Conservation (phyloP, 2,329 filamentous ascomycete genomes). For the Cladosporium sphaerospermum region DNA sequence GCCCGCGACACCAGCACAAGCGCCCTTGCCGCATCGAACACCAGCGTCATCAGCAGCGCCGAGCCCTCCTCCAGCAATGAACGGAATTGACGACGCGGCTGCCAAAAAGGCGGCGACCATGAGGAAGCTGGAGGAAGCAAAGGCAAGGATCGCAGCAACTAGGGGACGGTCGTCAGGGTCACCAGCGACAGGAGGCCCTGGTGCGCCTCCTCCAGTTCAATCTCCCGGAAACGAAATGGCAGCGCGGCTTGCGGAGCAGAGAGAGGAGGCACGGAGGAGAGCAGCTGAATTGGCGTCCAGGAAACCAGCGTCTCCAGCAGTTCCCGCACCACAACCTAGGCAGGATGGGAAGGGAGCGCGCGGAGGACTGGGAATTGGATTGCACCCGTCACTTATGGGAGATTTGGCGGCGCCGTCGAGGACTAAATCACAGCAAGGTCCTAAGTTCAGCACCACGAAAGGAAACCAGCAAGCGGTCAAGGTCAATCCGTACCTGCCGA, state of each 20-base stretch:
- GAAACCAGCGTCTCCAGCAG: neutral
- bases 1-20: constrained; percentile 12
- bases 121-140: constrained; percentile 30
- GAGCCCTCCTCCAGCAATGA: neutral
- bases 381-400: constrained; percentile 66
- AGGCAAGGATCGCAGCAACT: constrained; percentile 27
- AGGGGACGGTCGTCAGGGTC: constrained; percentile 13
- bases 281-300: constrained; percentile 5
- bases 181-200: constrained; percentile 11
- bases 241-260: constrained; percentile 8
- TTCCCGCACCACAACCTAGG: constrained; percentile 28
- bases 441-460: constrained; percentile 50
- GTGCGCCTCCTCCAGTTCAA: neutral
- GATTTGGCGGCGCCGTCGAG: constrained; percentile 37
- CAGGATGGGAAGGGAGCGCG: constrained; percentile 48
- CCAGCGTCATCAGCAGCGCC: constrained; percentile 15
- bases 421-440: constrained; percentile 39
- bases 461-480: constrained; percentile 48
- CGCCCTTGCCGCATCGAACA: constrained; percentile 12
- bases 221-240: constrained; percentile 11
- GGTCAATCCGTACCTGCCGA: constrained; percentile 35
- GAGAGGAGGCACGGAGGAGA: constrained; percentile 8
- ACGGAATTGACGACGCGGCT: constrained; percentile 9
- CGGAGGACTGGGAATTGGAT: constrained; percentile 66
- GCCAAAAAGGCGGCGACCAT: constrained; percentile 26